Evolutionary conservation across 2,329 filamentous ascomycete genomes (phyloP), one percentile per base, ranked within the genome.

Genomic region (Botrytis sinoallii): DNA sequence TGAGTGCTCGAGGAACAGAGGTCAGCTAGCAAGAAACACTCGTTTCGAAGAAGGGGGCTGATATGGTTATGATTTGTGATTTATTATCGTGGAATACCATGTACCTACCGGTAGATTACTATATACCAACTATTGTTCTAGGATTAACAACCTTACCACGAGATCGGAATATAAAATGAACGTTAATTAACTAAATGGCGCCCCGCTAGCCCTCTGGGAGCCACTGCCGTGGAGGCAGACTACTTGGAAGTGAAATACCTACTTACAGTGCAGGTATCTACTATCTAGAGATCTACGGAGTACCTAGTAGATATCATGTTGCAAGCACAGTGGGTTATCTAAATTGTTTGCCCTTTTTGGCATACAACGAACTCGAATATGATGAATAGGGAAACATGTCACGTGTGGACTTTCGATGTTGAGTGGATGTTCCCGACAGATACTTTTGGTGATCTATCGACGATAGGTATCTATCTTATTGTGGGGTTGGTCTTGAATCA

Each of bases 211-310:
- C 59, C 59, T 60, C 60, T n/a, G 60, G 60, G 60, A 29, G 60
- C 60, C 60, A 63, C 60, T 29, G 38, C 60, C 60, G 38, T 63
- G 60, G 60, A 42, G 60, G 60, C 60, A 63, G 60, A 63, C 60
- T 29, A 42, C 42, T 29, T 40, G 25, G 60, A 2, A 42, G 25
- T n/a, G 2, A 38, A 61, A 14, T n/a, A 18, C 25, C 35, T 61
- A 16, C 32, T 10, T 8, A 25, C 20, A 25, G 8, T 20, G 9
- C 10, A 38, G 57, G 10, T 60, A 38, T 20, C 57, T 25, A 38
- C 20, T 6, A 60, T 59, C 29, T 25, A 38, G 29, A 35, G 48
- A n/a, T n/a, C n/a, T 16, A 46, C 44, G 7, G 44, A 20, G 18
- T 20, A n/a, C 1, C 14, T 25, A 48, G 14, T 18, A 25, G 3